Conservation (phyloP, 225 moss, liverwort and hornwort species). For the Antitrichia curtipendula region DNA sequence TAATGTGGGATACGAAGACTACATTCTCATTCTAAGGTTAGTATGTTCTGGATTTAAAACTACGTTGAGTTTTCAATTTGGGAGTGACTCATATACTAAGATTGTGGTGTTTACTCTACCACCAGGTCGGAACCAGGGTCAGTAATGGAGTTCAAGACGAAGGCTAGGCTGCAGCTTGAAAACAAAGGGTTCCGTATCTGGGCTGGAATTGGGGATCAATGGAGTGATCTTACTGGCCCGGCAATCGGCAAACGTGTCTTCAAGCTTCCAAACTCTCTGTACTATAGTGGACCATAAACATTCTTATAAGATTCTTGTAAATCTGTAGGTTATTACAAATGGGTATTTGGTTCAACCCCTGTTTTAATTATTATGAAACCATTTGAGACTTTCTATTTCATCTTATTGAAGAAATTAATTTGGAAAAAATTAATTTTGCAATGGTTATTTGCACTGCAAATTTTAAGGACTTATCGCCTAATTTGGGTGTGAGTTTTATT, state of each 20-base stretch:
- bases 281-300: neutral
- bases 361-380: neutral
- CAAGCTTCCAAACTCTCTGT: conserved; percentile 94
- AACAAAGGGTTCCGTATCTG: conserved; percentile 51
- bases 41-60: neutral
- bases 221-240: conserved; percentile 83
- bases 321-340: neutral
- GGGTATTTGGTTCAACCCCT: neutral
- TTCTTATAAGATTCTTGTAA: neutral
- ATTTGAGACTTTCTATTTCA: neutral
- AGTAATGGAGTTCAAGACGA: conserved; percentile 54
- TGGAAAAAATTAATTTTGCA: neutral
- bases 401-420: neutral
- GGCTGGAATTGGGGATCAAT: conserved; percentile 79
- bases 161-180: conserved; percentile 49
- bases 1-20: conserved; percentile 60
- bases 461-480: neutral
- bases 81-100: neutral
- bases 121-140: conserved; percentile 20
- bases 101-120: neutral
- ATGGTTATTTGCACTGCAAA: neutral
- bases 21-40: conserved; percentile 55
- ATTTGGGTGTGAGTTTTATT: neutral
- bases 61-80: neutral
- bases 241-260: conserved; percentile 66